A percentile compares a stretch with the other conserved stretches of the same genome.
Conservation (phyloP, 1,284 basidiomycete genomes). For the Malassezia nana region DNA sequence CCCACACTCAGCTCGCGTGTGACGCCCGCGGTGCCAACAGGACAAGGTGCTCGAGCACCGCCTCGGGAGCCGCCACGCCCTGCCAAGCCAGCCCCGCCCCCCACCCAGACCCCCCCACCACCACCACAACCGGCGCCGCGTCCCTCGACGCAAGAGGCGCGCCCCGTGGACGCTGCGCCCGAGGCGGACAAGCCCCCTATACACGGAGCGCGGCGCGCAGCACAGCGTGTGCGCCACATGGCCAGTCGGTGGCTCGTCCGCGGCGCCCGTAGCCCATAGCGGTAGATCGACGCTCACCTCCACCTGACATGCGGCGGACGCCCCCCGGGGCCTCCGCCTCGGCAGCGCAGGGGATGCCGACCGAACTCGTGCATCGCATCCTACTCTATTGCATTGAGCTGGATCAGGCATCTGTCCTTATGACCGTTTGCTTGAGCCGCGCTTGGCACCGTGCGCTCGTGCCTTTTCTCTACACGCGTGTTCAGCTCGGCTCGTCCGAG, state of each 20-base stretch:
- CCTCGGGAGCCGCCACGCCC: not conserved
- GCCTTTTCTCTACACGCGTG: conserved; percentile 9
- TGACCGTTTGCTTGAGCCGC: conserved; percentile 2
- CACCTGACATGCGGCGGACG: too few relatives aligned
- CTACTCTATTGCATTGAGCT: not conserved
- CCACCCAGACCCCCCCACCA: not conserved
- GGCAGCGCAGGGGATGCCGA: not conserved
- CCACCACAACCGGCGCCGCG: not conserved
- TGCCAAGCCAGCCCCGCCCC: not conserved
- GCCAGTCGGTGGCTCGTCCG: conserved; percentile 2
- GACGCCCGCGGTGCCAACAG: not conserved
- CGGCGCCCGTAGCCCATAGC: not conserved
- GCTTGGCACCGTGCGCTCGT: not conserved
- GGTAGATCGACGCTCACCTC: too few relatives aligned
- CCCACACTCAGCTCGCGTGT: not conserved
- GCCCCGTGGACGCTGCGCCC: not conserved
- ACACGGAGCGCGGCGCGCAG: not conserved
- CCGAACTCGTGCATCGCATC: conserved; percentile 5
- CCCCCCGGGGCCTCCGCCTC: not conserved
- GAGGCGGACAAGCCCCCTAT: not conserved
- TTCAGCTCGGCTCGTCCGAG: conserved; percentile 7
- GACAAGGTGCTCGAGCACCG: not conserved
- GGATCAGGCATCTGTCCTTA: conserved; percentile 1
- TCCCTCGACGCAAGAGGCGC: not conserved
- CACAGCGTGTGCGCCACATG: not conserved